These are phyloP conservation scores for Xylaria sp. DNA, from an alignment of 2,329 filamentous ascomycete species.

Conservation along the genomic window DNA sequence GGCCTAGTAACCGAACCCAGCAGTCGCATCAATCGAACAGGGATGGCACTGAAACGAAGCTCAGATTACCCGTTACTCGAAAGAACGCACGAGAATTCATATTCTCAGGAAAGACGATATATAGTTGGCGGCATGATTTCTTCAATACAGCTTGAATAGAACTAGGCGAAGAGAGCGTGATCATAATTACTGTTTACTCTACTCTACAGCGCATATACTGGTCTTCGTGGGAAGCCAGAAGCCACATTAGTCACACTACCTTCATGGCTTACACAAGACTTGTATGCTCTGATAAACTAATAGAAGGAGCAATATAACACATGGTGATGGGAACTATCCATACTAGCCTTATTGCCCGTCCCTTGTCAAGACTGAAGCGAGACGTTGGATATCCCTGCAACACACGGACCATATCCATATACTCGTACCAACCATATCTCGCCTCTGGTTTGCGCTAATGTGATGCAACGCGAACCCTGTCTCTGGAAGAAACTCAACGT, in stretches of 20 bases:
- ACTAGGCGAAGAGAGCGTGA: background rate
- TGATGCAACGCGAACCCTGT: conserved; percentile 22
- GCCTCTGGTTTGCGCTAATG: conserved; percentile 27
- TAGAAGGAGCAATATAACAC: background rate
- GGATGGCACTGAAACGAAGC: background rate
- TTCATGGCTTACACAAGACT: background rate
- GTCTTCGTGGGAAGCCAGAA: background rate
- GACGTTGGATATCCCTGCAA: conserved; percentile 25
- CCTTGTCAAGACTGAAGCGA: conserved; percentile 11
- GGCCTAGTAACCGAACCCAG: background rate
- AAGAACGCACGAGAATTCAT: background rate
- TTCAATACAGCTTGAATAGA: background rate
- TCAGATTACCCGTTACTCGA: background rate
- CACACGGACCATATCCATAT: conserved; percentile 26
- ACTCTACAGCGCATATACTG: background rate
- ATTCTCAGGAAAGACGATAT: background rate
- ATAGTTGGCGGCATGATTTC: background rate
- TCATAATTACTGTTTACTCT: no score
- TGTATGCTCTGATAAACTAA: background rate
- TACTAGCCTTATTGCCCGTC: conserved; percentile 10
- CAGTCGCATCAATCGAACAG: background rate
- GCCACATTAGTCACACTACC: background rate
- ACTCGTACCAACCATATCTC: conserved; percentile 3
- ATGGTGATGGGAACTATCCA: conserved; percentile 6
- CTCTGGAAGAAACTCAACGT: conserved; percentile 11